Evolutionary conservation across 441 rosid species (phyloP), one percentile per base, ranked within the genome.

Genomic region (Aquilaria agallochum): DNA sequence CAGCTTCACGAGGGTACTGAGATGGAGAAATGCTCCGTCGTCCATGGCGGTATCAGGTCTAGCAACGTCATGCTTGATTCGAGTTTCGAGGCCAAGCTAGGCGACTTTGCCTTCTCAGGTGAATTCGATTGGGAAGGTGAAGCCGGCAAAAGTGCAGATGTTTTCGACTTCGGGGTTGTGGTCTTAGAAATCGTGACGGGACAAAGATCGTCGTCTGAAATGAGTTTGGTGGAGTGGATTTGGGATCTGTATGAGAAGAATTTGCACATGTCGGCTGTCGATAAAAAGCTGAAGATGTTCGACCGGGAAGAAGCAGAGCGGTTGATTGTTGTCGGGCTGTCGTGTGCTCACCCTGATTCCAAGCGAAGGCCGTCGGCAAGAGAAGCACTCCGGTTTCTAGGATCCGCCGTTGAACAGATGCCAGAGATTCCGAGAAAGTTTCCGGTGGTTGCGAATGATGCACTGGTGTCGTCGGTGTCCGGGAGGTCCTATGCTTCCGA

Each of bases 41-140:
- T 78, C 31, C 83, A 81, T 12, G 50, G 78, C 0, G 77, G 78
- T 31, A 72, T 75, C 6, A 78, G 77, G 62, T 64, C 73, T 0
- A 78, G 78, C 62, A 78, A 81, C 11, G 12, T 75, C 36, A 69
- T 72, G 82, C 63, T 78, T 2, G 77, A 74, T 65, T 75, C 77
- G 6, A 65, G 46, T 47, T 66, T 48, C 9, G 45, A 40, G 45
- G 45, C 45, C 10, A 40, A 40, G 45, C 45, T 40, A 8, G 45
- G 45, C 2, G 45, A 40, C 45, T 40, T 40, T 10, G 7, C 45
- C 45, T 40, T 40, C 45, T 6, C 1, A 6, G 45, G 45, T 40
- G 45, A 40, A 40, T 0, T 10, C 9, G 45, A 1, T 0, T 5
- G 9, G 7, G 45, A 40, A 40, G 54, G 70, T 3, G 53, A 36